Evolutionary conservation across 2,329 filamentous ascomycete species (phyloP), one percentile per base, ranked within the genome.

Genomic region (Neophaeococcomyces aloes): DNA sequence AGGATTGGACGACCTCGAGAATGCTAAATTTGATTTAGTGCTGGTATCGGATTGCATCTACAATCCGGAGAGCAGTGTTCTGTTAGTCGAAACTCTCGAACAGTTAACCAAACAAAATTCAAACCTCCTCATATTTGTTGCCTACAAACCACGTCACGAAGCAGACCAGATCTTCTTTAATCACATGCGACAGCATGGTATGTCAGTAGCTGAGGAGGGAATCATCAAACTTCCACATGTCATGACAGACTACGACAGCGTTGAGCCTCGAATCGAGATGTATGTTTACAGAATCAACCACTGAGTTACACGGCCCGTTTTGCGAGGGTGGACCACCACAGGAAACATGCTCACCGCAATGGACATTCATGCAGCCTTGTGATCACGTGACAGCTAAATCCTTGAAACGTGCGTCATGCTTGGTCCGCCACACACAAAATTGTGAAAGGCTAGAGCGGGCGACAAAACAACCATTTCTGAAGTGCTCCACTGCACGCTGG

Each of bases 21-120:
- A 54, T 18, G 55, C 55, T 29, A 54, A 54, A 8, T 69, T 76
- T 53, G 74, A 82, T 57, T 55, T 85, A 27, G 68, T 84, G 17
- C 57, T 83, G 3, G 72, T 83, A 1, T 78, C 79, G 2, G 81
- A 86, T 58, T 85, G 81, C 61, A 85, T 80, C 1, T 86, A 86
- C 62, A 85, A 85, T 57, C 66, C 73, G 13, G 79, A 82, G 53
- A 81, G 76, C 47, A 71, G 80, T 40, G 75, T 77, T 2, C 69
- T 75, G 18, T 64, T 85, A 29, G 78, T 84, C 6, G 61, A 63
- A 21, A 79, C 77, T 1, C 61, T 85, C 7, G 53, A 57, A 17
- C 63, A 60, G 7, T 59, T 82, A 38, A 60, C 69, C 32, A 56
- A 59, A 14, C 57, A 57, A 23, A 75, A 70, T 4, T 72, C 74